Conservation (phyloP, 1,284 basidiomycete genomes). For the Prillingera fragicola region DNA sequence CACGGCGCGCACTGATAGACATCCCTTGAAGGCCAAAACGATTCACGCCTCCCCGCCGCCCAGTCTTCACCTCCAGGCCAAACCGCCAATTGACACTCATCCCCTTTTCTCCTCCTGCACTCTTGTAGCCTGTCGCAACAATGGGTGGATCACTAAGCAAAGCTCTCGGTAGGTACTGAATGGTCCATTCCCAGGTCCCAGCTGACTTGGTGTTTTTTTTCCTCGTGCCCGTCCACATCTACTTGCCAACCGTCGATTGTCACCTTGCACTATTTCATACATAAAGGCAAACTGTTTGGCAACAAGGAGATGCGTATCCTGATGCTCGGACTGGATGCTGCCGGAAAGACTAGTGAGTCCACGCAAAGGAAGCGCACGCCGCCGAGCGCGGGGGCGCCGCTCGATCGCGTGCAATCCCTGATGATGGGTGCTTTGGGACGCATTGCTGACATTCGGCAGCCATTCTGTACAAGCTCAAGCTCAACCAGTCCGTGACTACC, state of each 20-base stretch:
- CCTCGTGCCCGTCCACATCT: background rate
- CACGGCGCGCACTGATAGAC: too few species aligned
- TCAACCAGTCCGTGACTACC: conserved; percentile 97
- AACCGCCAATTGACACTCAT: too few species aligned
- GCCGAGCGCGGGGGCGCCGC: background rate
- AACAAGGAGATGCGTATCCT: conserved; percentile 62
- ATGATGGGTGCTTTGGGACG: too few species aligned
- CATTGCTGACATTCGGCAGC: conserved; percentile 52
- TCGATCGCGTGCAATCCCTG: background rate
- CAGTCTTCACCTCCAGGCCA: too few species aligned
- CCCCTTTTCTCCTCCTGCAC: too few species aligned
- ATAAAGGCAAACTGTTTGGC: conserved; percentile 54
- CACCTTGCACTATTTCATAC: background rate
- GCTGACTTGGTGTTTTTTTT: background rate
- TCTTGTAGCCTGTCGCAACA: too few species aligned
- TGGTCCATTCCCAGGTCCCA: background rate
- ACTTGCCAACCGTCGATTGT: background rate
- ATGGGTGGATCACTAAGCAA: conserved; percentile 53
- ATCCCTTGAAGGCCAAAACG: too few species aligned
- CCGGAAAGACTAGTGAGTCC: conserved; percentile 80
- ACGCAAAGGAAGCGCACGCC: background rate
- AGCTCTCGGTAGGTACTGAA: conserved; percentile 41
- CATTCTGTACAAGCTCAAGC: conserved; percentile 98
- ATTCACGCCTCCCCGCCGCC: too few species aligned
- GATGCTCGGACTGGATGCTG: conserved; percentile 87